phyloP scores from a whole-genome alignment of 768 basidiomycete species.

The Mycena latifolia region DNA sequence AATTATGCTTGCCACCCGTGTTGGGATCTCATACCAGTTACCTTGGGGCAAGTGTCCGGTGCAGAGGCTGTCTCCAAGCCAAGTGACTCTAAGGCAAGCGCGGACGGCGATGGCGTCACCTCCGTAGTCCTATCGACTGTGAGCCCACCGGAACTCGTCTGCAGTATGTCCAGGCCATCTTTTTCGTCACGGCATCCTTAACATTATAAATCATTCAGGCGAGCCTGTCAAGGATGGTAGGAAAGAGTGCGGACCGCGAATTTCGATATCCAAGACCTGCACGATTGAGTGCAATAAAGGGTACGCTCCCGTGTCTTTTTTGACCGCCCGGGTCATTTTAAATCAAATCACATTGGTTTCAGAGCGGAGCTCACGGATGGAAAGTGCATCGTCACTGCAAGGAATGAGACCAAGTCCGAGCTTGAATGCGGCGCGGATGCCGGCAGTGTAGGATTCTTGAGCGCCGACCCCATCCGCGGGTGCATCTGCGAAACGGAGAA shows the following conservation, averaged over 20 bases:
- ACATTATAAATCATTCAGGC: background rate
- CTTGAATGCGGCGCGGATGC: slow-evolving; percentile 1
- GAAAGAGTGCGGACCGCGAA: background rate
- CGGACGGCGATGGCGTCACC: background rate
- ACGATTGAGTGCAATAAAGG: background rate
- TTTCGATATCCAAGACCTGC: background rate
- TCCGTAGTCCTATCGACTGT: background rate
- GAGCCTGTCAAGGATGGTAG: background rate
- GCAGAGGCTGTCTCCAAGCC: background rate
- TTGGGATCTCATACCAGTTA: background rate
- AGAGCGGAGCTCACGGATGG: no score
- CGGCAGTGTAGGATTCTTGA: background rate
- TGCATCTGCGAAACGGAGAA: slow-evolving; percentile 1
- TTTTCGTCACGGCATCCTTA: background rate
- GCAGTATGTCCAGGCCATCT: background rate
- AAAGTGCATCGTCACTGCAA: no score
- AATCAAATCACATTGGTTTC: no score
- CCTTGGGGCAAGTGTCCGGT: background rate
- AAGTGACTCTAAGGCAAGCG: no score
- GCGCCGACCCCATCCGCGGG: slow-evolving; percentile 4
- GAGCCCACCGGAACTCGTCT: background rate
- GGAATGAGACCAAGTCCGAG: background rate
- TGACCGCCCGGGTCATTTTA: no score
- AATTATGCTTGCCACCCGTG: background rate
- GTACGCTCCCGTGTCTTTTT: background rate